Percentiles rank a stretch among this genome's conserved stretches.
Conservation (phyloP, 2,329 filamentous ascomycete genomes). For the Didymella glomerata region DNA sequence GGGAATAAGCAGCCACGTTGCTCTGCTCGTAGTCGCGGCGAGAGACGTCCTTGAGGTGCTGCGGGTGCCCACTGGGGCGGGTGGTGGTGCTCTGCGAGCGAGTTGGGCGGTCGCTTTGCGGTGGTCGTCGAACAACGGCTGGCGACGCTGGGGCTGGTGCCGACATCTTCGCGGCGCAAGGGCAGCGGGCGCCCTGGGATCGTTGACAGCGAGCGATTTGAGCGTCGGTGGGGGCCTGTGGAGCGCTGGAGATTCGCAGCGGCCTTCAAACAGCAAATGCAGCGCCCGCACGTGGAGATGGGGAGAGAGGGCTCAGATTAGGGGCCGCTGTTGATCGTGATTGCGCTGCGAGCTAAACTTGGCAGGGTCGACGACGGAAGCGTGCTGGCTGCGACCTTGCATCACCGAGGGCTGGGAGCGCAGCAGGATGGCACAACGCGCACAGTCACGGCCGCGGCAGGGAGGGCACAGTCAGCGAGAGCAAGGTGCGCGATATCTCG, state of each 20-base stretch:
- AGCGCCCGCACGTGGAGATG: slow-evolving; percentile 13
- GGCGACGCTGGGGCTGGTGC: slow-evolving; percentile 54
- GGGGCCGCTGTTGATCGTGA: slow-evolving; percentile 26
- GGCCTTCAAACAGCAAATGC: neutral
- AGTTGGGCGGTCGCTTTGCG: slow-evolving; percentile 45
- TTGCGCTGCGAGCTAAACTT: slow-evolving; percentile 22
- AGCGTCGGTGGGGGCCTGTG: slow-evolving; percentile 16
- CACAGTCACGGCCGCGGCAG: slow-evolving; percentile 9
- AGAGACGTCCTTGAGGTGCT: slow-evolving; percentile 60
- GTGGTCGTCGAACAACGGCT: slow-evolving; percentile 50
- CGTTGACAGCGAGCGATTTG: slow-evolving; percentile 18
- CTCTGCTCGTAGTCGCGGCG: slow-evolving; percentile 78
- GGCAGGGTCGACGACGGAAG: slow-evolving; percentile 19
- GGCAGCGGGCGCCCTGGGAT: slow-evolving; percentile 31
- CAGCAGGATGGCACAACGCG: slow-evolving; percentile 9
- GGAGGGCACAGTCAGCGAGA: slow-evolving; percentile 10
- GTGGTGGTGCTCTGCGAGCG: slow-evolving; percentile 49
- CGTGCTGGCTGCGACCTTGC: slow-evolving; percentile 21
- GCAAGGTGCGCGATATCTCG: slow-evolving; percentile 11
- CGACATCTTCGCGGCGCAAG: slow-evolving; percentile 46
- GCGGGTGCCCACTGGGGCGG: slow-evolving; percentile 31
- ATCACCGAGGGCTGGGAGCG: slow-evolving; percentile 15
- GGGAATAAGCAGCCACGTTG: slow-evolving; percentile 66
- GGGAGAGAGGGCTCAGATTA: slow-evolving; percentile 17
- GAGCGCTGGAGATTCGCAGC: slow-evolving; percentile 9